Evolutionary conservation across 768 basidiomycete genomes (phyloP), one percentile per base, ranked within the genome.

Genomic region (Porphyrellus cyaneotinctus): DNA sequence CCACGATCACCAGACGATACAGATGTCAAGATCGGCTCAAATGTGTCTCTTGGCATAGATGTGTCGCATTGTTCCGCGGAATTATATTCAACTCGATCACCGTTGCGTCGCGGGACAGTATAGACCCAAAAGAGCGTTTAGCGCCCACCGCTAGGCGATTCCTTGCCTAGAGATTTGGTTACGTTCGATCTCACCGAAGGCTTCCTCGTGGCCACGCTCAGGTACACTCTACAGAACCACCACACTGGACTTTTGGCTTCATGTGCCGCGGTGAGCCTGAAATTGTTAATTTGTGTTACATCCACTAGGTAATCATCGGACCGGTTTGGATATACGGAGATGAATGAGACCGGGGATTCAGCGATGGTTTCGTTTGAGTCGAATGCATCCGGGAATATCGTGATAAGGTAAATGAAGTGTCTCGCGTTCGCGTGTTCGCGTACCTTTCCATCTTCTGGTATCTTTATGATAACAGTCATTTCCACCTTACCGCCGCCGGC

Each of bases 41-140:
- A 23, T 30, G 31, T 9, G 20, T 28, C 7, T 12, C 18, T 17
- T 32, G 32, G 9, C 23, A 13, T 24, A 6, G 20, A 11, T 43
- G n/a, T n/a, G n/a, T n/a, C n/a, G n/a, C n/a, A 22, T 32, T 22
- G n/a, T 47, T 17, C 35, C n/a, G 15, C 30, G 54, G 53, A 55
- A 43, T 22, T 2, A 36, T 48, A 43, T 33, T 14, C 5, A 14
- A 24, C 13, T 43, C n/a, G 26, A 35, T 23, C 33, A 24, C 33
- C 20, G 30, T 4, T 1, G 14, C 18, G 18, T 13, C 32, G 12
- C 15, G 13, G 32, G 11, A 8, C 32, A 33, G 11, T 15, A 12
- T 14, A 14, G 32, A 6, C 32, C 32, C 32, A 15, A 13, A 33
- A 12, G 5, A 11, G 13, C 13, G 26, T 28, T 28, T 28, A 28